Conservation (phyloP, 805 yeast genomes). For the Metschnikowia baotianmanensis region DNA sequence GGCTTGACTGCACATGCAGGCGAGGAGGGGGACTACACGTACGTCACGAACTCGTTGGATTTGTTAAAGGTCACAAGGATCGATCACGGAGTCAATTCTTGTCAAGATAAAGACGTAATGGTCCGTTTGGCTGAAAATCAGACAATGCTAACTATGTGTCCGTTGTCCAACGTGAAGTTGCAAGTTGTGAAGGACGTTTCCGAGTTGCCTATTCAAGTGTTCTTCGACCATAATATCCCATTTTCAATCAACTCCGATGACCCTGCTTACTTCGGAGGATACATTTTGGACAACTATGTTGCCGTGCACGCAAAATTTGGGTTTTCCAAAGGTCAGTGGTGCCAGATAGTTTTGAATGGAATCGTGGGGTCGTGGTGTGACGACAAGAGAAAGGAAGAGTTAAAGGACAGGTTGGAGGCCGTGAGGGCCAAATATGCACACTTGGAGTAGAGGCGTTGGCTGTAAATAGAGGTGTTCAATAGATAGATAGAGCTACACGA, state of each 20-base stretch:
- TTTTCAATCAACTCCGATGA: constrained; percentile 66
- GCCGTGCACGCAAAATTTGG: constrained; percentile 66
- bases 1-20: constrained; percentile 85
- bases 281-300: constrained; percentile 70
- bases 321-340: constrained; percentile 61
- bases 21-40: constrained; percentile 82
- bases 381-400: constrained; percentile 50
- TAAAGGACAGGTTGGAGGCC: constrained; percentile 44
- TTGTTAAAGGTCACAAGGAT: constrained; percentile 56
- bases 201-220: constrained; percentile 62
- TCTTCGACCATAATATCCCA: constrained; percentile 61
- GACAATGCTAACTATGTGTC: constrained; percentile 70
- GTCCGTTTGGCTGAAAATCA: constrained; percentile 53
- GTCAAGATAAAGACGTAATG: constrained; percentile 52
- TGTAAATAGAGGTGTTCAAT: no score
- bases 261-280: constrained; percentile 77
- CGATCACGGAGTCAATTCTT: constrained; percentile 76
- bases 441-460: constrained; percentile 3
- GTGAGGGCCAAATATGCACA: constrained; percentile 38
- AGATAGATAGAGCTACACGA: no score
- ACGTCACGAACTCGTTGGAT: constrained; percentile 57
- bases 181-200: constrained; percentile 68
- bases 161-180: constrained; percentile 71
- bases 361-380: constrained; percentile 74
- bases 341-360: constrained; percentile 58